These are phyloP conservation scores for Apophysomyces trapeziformis DNA, from an alignment of 371 early-diverging fungal species.

Conservation along the genomic window DNA sequence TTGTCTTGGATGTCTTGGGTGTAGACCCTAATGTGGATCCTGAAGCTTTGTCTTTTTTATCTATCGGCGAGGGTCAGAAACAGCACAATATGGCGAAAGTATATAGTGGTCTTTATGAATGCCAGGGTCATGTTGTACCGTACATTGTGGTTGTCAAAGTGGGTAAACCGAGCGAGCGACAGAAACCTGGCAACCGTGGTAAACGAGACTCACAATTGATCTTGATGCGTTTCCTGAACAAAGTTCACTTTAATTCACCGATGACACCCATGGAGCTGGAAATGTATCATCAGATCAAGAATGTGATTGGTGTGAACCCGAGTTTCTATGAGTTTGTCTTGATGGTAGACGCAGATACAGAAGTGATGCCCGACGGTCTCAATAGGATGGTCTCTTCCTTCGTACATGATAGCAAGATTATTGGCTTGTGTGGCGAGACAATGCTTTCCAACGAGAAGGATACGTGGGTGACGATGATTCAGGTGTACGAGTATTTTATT, in stretches of 20 bases:
- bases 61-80: constrained; percentile 81
- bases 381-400: constrained; percentile 80
- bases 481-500: constrained; percentile 97
- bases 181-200: constrained; percentile 91
- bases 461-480: constrained; percentile 95
- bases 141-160: constrained; percentile 90
- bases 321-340: constrained; percentile 80
- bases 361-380: constrained; percentile 78
- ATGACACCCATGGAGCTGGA: constrained; percentile 87
- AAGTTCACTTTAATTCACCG: constrained; percentile 82
- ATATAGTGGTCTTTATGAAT: constrained; percentile 90
- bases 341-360: constrained; percentile 93
- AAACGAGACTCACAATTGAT: constrained; percentile 98
- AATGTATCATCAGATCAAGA: constrained; percentile 84
- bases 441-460: constrained; percentile 79
- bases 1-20: constrained; percentile 87
- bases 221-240: constrained; percentile 93
- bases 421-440: constrained; percentile 92
- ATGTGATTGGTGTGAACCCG: constrained; percentile 82
- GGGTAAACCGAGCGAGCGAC: constrained; percentile 71
- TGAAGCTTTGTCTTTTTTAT: constrained; percentile 81
- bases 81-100: constrained; percentile 93
- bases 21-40: constrained; percentile 74
- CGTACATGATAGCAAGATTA: constrained; percentile 79
- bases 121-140: constrained; percentile 79